Percentiles rank a stretch among this genome's conserved stretches.
Evolutionary conservation across 306 rosid genomes (phyloP).

Genomic region (Corylus heterophylla): DNA sequence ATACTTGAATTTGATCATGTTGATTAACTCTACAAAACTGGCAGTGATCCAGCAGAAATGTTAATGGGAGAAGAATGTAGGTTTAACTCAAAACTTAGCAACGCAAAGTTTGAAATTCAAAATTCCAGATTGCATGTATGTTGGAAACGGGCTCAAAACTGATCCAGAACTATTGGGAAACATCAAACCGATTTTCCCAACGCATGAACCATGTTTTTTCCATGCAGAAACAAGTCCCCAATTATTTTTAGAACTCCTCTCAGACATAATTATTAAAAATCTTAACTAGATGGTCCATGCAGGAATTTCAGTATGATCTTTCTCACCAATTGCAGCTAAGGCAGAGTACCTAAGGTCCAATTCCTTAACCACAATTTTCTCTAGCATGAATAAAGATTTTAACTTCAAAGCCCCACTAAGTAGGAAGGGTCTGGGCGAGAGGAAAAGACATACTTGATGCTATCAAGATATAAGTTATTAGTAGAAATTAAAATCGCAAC

Average conservation of each 20-base stretch:
- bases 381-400: not conserved
- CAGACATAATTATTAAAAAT: too few relatives aligned
- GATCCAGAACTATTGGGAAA: too few relatives aligned
- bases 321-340: not conserved
- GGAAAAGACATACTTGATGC: not conserved
- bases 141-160: too few relatives aligned
- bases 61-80: not conserved
- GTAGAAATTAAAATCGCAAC: not conserved
- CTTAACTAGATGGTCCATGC: too few relatives aligned
- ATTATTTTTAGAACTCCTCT: too few relatives aligned
- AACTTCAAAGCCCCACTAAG: not conserved
- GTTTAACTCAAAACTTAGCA: too few relatives aligned
- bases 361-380: not conserved
- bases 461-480: not conserved
- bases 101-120: too few relatives aligned
- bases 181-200: too few relatives aligned
- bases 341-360: not conserved
- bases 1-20: not conserved
- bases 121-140: too few relatives aligned
- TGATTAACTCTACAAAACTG: not conserved
- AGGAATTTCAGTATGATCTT: not conserved
- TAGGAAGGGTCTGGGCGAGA: not conserved
- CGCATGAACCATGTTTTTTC: too few relatives aligned
- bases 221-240: too few relatives aligned
- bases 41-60: not conserved